A percentile compares a stretch with the other conserved stretches of the same genome.
Conservation (phyloP, 1,284 basidiomycete genomes). For the Boletus semigastroideus region DNA sequence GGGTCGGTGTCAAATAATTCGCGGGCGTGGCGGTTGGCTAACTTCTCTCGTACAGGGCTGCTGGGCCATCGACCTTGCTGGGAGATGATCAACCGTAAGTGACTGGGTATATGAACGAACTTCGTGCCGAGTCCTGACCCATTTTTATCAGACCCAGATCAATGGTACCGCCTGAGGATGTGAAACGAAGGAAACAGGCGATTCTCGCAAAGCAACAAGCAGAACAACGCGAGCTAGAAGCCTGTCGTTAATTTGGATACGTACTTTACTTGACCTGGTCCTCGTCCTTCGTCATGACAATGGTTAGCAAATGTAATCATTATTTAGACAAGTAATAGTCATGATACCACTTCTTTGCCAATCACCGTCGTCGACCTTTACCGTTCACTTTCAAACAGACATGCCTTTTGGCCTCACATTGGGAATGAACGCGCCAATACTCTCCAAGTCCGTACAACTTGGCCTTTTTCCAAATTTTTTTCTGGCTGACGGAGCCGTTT, state of each 20-base stretch:
- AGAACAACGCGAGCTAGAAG: conserved; percentile 17
- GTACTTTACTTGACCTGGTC: not conserved
- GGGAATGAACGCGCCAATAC: no score
- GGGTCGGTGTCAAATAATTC: conserved; percentile 4
- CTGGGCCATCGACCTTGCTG: conserved; percentile 1
- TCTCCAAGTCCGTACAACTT: no score
- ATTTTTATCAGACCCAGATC: not conserved
- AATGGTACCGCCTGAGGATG: conserved; percentile 1
- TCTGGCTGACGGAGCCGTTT: no score
- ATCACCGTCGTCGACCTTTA: no score
- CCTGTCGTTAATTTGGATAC: not conserved
- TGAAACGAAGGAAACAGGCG: conserved; percentile 9
- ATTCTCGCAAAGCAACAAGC: conserved; percentile 20
- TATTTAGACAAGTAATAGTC: conserved; percentile 7
- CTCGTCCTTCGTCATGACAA: not conserved
- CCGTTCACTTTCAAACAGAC: no score
- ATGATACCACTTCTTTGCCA: no score
- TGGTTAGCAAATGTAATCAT: not conserved
- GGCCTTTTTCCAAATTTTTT: no score
- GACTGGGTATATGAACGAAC: not conserved
- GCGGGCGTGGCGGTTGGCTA: not conserved
- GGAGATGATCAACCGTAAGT: not conserved
- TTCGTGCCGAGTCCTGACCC: not conserved
- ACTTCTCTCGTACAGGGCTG: not conserved
- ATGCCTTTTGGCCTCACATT: no score